These are phyloP conservation scores for Vitis riparia DNA, from an alignment of 164 flowering plant species.

Conservation along the genomic window DNA sequence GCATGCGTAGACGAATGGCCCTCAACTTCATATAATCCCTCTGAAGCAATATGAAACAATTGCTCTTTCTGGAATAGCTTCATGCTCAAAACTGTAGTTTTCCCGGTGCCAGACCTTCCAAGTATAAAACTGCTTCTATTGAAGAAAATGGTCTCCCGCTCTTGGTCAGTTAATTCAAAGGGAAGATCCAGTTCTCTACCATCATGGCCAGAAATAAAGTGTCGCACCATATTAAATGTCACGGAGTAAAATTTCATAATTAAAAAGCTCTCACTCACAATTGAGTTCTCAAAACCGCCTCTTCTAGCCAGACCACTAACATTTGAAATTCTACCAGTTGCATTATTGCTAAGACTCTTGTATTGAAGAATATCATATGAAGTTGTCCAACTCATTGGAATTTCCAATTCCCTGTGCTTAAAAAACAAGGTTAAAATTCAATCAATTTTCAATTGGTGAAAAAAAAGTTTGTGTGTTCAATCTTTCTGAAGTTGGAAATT, in stretches of 20 bases:
- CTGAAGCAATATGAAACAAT: too few species aligned
- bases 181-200: slow-evolving; percentile 25
- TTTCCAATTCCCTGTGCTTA: slow-evolving; percentile 11
- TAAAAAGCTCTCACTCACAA: slow-evolving; percentile 18
- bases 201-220: slow-evolving; percentile 15
- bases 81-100: slow-evolving; percentile 17
- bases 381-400: slow-evolving; percentile 10
- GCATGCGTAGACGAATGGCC: too few species aligned
- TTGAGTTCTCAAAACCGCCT: not conserved
- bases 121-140: slow-evolving; percentile 20
- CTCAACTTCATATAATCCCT: too few species aligned
- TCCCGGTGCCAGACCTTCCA: slow-evolving; percentile 28
- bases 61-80: too few species aligned
- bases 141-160: slow-evolving; percentile 15
- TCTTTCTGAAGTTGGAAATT: too few species aligned
- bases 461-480: not conserved
- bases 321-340: not conserved
- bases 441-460: not conserved
- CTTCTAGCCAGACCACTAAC: not conserved
- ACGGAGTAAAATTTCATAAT: slow-evolving; percentile 28
- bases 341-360: not conserved
- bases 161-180: slow-evolving; percentile 17
- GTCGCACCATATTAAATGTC: slow-evolving; percentile 16
- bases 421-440: not conserved
- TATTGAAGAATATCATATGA: not conserved